These are phyloP conservation scores for Xerocomellus intermedius DNA, from an alignment of 768 basidiomycete genomes.

Conservation along the genomic window DNA sequence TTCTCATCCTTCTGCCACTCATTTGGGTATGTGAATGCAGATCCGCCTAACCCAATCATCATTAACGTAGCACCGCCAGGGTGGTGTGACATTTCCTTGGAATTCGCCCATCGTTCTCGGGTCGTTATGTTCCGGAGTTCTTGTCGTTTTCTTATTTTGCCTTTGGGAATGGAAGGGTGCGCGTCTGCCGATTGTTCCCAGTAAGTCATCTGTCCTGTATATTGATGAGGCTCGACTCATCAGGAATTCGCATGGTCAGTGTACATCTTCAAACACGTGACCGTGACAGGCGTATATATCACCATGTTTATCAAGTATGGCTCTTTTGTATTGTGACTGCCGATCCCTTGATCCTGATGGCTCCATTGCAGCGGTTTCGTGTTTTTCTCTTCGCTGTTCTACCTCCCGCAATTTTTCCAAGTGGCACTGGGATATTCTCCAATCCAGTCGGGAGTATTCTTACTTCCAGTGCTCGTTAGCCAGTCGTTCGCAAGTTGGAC, in stretches of 20 bases:
- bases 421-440: conserved; percentile 66
- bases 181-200: conserved; percentile 68
- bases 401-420: conserved; percentile 76
- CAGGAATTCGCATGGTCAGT: conserved; percentile 37
- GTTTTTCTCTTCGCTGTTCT: conserved; percentile 64
- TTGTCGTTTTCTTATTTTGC: conserved; percentile 57
- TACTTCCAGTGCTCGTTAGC: conserved; percentile 66
- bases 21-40: conserved; percentile 54
- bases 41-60: not conserved
- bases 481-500: conserved; percentile 60
- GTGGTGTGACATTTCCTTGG: conserved; percentile 75
- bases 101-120: conserved; percentile 61
- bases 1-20: conserved; percentile 64
- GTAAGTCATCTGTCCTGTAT: conserved; percentile 34
- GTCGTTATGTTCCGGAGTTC: conserved; percentile 53
- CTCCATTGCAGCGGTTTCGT: conserved; percentile 47
- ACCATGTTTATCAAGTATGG: conserved; percentile 67
- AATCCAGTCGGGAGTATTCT: conserved; percentile 60
- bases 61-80: conserved; percentile 37
- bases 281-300: conserved; percentile 66
- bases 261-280: conserved; percentile 67
- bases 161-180: conserved; percentile 74
- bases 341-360: not conserved
- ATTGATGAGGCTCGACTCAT: not conserved
- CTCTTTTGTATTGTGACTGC: not conserved